phyloP scores from a whole-genome alignment of 768 basidiomycete species.

The Atractiella rhizophila region DNA sequence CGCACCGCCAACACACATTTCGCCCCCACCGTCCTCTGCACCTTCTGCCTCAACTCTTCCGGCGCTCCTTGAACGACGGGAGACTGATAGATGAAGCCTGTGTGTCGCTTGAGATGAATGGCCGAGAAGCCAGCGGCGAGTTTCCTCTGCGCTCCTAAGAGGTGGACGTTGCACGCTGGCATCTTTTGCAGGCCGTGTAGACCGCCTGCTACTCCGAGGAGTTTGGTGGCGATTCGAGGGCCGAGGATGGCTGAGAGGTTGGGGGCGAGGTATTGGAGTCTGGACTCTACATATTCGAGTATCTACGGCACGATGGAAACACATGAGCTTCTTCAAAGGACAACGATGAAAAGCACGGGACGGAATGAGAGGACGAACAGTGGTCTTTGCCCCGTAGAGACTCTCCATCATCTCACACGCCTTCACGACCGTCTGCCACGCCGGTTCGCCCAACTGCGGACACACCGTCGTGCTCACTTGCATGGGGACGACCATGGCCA shows the following conservation, averaged over 20 bases:
- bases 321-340: not conserved
- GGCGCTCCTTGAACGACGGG: conserved; percentile 65
- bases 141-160: conserved; percentile 81
- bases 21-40: conserved; percentile 78
- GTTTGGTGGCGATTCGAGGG: conserved; percentile 91
- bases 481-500: conserved; percentile 85
- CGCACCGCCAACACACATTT: conserved; percentile 72
- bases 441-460: conserved; percentile 36
- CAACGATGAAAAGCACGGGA: not conserved
- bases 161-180: conserved; percentile 82
- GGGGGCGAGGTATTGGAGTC: conserved; percentile 94
- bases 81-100: conserved; percentile 88
- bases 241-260: conserved; percentile 97
- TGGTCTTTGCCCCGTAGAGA: conserved; percentile 68
- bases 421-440: conserved; percentile 56
- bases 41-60: conserved; percentile 65
- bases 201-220: conserved; percentile 90
- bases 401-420: conserved; percentile 75
- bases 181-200: conserved; percentile 71
- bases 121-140: conserved; percentile 80
- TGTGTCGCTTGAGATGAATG: conserved; percentile 55
- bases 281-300: conserved; percentile 94
- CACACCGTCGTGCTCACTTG: conserved; percentile 82
- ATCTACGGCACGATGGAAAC: conserved; percentile 31
- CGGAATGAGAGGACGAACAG: conserved; percentile 27